These are phyloP conservation scores for Paraurostyla sp. DNA, from an alignment of 73 alveolate genomes.

Conservation along the genomic window DNA sequence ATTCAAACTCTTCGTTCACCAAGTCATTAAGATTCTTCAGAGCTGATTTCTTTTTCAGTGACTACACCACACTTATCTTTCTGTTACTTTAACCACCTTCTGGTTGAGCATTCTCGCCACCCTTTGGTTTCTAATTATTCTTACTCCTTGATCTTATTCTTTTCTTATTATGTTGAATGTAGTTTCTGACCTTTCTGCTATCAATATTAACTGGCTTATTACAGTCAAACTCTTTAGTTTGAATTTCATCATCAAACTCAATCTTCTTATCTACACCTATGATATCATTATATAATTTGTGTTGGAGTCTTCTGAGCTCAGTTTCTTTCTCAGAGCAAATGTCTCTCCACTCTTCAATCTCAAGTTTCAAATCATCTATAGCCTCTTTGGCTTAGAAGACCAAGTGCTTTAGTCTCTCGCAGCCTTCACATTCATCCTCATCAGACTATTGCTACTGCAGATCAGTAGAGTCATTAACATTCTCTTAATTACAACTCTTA, in stretches of 20 bases:
- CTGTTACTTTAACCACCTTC: neutral
- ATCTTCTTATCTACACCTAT: constrained; percentile 23
- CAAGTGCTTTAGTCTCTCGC: constrained; percentile 55
- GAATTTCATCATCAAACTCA: constrained; percentile 16
- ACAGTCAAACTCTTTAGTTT: constrained; percentile 31
- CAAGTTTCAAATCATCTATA: constrained; percentile 56
- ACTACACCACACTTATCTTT: neutral
- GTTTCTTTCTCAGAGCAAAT: constrained; percentile 57
- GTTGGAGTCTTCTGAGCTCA: constrained; percentile 3
- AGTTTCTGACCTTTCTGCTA: neutral
- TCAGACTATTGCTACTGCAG: neutral
- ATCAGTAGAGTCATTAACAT: neutral
- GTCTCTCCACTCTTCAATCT: constrained; percentile 71
- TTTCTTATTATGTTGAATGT: constrained; percentile 28
- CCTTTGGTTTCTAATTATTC: neutral
- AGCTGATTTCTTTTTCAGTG: constrained; percentile 15
- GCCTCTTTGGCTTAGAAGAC: constrained; percentile 69
- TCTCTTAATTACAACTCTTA: neutral
- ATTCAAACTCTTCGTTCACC: constrained; percentile 1
- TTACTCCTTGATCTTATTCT: constrained; percentile 33
- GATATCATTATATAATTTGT: constrained; percentile 8
- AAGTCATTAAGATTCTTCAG: constrained; percentile 10
- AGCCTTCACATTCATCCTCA: constrained; percentile 53
- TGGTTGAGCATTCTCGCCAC: neutral
- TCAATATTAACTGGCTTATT: neutral